phyloP scores from a whole-genome alignment of 441 rosid genomes.

The Euphorbia celastroides region DNA sequence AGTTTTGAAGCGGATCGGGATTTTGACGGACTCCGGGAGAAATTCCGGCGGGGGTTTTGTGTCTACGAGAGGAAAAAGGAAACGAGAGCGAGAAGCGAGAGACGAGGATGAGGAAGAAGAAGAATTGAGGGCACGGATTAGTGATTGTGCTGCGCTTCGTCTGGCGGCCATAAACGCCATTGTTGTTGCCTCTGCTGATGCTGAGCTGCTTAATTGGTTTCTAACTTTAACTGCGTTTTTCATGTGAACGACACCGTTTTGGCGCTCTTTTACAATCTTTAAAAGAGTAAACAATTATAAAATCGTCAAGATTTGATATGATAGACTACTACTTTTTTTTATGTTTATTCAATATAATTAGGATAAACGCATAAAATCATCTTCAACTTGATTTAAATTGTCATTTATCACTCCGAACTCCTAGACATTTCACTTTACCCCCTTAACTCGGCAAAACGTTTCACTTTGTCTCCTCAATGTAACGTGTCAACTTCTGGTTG shows the following conservation, averaged over 20 bases:
- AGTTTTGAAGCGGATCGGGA: conserved; percentile 46
- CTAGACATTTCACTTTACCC: no score
- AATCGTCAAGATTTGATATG: no score
- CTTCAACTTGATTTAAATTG: no score
- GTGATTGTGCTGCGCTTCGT: conserved; percentile 41
- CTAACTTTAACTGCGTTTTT: background rate
- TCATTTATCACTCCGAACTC: no score
- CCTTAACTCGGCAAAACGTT: no score
- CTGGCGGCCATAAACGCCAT: conserved; percentile 61
- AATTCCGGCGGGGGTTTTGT: conserved; percentile 22
- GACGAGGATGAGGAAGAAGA: conserved; percentile 27
- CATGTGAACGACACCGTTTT: conserved; percentile 2
- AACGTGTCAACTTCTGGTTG: no score
- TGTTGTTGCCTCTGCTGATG: background rate
- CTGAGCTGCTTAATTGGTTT: background rate
- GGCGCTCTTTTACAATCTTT: no score
- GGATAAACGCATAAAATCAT: no score
- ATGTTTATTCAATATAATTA: no score
- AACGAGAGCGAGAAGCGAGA: conserved; percentile 37
- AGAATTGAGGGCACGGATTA: conserved; percentile 30
- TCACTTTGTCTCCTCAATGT: no score
- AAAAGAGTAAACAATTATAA: no score
- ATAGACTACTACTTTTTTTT: no score
- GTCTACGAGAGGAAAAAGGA: conserved; percentile 33
- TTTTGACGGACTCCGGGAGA: conserved; percentile 27